Conservation (phyloP, 805 yeast genomes). For the Candida alai region DNA sequence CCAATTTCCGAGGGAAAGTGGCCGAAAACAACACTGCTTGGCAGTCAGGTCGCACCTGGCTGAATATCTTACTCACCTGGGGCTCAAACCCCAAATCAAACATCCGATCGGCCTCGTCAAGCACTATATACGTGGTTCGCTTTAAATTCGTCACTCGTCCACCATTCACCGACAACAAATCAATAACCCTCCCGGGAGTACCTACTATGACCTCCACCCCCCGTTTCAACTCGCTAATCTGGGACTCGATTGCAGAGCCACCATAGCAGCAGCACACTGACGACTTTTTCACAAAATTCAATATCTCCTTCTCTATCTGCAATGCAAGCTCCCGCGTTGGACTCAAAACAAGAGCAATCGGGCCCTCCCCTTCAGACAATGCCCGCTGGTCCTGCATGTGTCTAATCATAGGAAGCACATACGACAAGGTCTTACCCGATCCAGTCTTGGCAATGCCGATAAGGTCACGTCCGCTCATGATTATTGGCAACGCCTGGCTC, state of each 20-base stretch:
- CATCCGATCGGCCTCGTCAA: constrained; percentile 96
- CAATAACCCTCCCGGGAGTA: constrained; percentile 94
- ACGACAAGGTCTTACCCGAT: constrained; percentile 91
- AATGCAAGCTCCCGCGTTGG: constrained; percentile 92
- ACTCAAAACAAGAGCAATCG: constrained; percentile 73
- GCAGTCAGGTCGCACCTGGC: constrained; percentile 75
- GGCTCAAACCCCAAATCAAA: constrained; percentile 98
- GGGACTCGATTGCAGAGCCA: constrained; percentile 78
- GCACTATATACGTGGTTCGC: constrained; percentile 74
- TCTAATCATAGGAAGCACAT: constrained; percentile 76
- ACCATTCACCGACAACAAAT: constrained; percentile 74
- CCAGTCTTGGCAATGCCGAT: constrained; percentile 97
- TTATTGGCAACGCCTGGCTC: constrained; percentile 83
- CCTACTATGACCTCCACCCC: constrained; percentile 83
- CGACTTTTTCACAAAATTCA: constrained; percentile 48
- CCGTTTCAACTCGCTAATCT: constrained; percentile 72
- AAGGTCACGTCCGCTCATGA: constrained; percentile 86
- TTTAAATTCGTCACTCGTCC: constrained; percentile 70
- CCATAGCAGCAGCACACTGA: constrained; percentile 83
- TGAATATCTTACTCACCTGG: constrained; percentile 77
- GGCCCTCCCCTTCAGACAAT: constrained; percentile 53
- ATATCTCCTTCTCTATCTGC: constrained; percentile 71
- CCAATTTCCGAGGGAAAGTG: constrained; percentile 83
- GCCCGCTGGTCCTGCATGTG: constrained; percentile 76
- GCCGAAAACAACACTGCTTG: constrained; percentile 93